Conservation (phyloP, 164 flowering plant genomes). For the Piper longum region DNA sequence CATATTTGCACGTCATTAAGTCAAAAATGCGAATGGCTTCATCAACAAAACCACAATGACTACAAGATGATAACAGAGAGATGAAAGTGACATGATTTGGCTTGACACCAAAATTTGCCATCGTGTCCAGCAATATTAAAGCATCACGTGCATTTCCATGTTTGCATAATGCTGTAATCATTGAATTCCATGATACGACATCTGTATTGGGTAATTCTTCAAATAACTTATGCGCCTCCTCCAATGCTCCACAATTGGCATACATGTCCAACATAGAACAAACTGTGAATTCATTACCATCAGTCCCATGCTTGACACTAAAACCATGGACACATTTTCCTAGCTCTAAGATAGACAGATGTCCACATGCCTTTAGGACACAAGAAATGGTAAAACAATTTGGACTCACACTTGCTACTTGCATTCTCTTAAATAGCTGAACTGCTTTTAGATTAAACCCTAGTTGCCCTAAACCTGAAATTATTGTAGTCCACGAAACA, state of each 20-base stretch:
- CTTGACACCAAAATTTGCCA: conserved; percentile 12
- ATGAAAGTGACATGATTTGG: conserved; percentile 18
- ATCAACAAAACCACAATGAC: conserved; percentile 20
- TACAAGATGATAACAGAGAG: conserved; percentile 16
- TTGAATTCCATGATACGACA: conserved; percentile 18
- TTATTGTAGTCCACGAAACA: conserved; percentile 21
- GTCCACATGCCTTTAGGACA: conserved; percentile 17
- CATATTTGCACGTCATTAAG: conserved; percentile 11
- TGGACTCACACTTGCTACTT: conserved; percentile 8
- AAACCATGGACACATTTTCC: conserved; percentile 18
- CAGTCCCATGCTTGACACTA: conserved; percentile 12
- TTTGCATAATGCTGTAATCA: conserved; percentile 18
- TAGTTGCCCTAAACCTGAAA: conserved; percentile 16
- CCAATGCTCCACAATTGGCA: conserved; percentile 17
- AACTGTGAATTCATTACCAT: conserved; percentile 9
- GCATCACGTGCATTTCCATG: conserved; percentile 17
- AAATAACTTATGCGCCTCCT: conserved; percentile 12
- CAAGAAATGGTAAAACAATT: conserved; percentile 20
- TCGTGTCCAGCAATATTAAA: conserved; percentile 11
- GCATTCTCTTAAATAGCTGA: conserved; percentile 13
- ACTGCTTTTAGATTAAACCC: conserved; percentile 13
- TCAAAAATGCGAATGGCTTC: conserved; percentile 15
- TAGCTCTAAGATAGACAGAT: conserved; percentile 11
- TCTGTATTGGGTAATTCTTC: conserved; percentile 9
- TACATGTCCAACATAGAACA: conserved; percentile 22